phyloP scores from a whole-genome alignment of 257 asterid genomes.

The Mitragyna speciosa region DNA sequence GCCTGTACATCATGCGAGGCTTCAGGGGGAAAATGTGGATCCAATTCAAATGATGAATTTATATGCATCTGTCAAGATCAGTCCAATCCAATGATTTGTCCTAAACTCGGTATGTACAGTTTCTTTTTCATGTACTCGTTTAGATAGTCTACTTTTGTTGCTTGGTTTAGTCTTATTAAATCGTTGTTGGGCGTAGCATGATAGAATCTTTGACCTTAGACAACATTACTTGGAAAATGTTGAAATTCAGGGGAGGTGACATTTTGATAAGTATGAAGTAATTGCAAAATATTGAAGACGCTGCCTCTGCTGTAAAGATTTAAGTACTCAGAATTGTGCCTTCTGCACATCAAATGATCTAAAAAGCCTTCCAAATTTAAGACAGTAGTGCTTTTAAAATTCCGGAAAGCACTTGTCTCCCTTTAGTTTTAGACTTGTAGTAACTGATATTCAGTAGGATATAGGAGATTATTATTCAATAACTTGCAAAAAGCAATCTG shows the following conservation, averaged over 20 bases:
- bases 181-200: neutral
- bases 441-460: too few relatives aligned
- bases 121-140: too few relatives aligned
- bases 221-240: neutral
- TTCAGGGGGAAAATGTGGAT: slow-evolving; percentile 26
- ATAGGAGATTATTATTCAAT: too few relatives aligned
- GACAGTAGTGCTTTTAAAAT: too few relatives aligned
- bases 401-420: too few relatives aligned
- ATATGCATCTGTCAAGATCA: slow-evolving; percentile 15
- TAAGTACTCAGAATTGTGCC: too few relatives aligned
- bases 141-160: neutral
- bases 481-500: too few relatives aligned
- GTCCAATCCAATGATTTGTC: slow-evolving; percentile 8
- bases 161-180: neutral
- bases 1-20: slow-evolving; percentile 18
- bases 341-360: too few relatives aligned
- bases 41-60: neutral
- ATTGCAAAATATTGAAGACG: neutral
- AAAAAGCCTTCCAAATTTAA: too few relatives aligned
- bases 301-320: too few relatives aligned
- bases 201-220: neutral
- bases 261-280: neutral
- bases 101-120: neutral
- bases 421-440: too few relatives aligned
- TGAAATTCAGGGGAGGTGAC: neutral